phyloP scores from a whole-genome alignment of 345 rosid genomes.

The Hibiscus trionum region DNA sequence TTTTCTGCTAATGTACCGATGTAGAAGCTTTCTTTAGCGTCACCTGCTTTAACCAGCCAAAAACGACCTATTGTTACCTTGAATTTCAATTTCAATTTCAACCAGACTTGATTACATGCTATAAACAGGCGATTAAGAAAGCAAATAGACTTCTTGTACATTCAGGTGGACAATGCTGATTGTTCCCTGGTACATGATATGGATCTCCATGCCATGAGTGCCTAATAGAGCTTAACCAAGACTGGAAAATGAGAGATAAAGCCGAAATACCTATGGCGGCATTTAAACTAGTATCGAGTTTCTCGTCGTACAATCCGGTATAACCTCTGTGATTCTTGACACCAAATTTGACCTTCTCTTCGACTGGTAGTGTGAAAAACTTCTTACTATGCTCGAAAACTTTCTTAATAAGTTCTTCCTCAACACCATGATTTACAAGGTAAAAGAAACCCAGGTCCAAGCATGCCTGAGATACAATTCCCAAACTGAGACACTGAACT shows the following conservation, averaged over 20 bases:
- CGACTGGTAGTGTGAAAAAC: constrained; percentile 60
- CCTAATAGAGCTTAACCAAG: not conserved
- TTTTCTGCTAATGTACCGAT: constrained; percentile 43
- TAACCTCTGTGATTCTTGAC: constrained; percentile 32
- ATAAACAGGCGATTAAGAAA: not conserved
- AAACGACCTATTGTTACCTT: not conserved
- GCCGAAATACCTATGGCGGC: constrained; percentile 32
- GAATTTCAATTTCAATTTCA: not conserved
- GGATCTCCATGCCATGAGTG: not conserved
- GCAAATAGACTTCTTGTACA: too few species aligned
- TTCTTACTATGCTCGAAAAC: constrained; percentile 48
- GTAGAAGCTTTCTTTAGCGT: constrained; percentile 62
- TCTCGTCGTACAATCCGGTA: constrained; percentile 50
- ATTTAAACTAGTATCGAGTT: constrained; percentile 26
- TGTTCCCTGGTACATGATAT: not conserved
- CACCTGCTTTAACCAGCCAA: constrained; percentile 38
- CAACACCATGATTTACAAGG: constrained; percentile 70
- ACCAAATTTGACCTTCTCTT: constrained; percentile 45
- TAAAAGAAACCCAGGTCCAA: constrained; percentile 76
- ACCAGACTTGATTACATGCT: not conserved
- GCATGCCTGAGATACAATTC: constrained; percentile 50
- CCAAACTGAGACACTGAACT: not conserved
- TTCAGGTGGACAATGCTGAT: not conserved
- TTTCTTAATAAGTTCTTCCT: constrained; percentile 33
- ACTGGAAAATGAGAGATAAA: not conserved